These are phyloP conservation scores for Puccinia horiana DNA, from an alignment of 1,284 basidiomycete species.

Conservation along the genomic window DNA sequence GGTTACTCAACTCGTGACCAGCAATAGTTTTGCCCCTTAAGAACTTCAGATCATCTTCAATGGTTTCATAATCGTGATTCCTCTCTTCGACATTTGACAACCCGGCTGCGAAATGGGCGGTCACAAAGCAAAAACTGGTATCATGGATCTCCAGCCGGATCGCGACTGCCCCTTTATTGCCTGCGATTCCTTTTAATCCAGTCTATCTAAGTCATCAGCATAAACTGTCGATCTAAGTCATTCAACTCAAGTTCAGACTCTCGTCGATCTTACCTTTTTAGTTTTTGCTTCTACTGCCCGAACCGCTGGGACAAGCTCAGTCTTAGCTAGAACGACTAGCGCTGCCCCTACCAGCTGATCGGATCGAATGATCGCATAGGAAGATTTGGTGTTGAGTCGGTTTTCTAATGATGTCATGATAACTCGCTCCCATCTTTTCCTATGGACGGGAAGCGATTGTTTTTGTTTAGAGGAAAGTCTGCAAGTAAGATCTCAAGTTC, in stretches of 20 bases:
- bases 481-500: constrained; percentile 8
- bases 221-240: neutral
- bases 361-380: constrained; percentile 84
- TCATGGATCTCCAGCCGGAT: constrained; percentile 88
- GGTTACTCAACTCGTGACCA: constrained; percentile 75
- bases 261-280: constrained; percentile 69
- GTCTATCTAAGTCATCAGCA: constrained; percentile 65
- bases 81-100: constrained; percentile 85
- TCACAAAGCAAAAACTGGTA: constrained; percentile 90
- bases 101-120: constrained; percentile 92
- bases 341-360: constrained; percentile 93
- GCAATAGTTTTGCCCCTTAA: constrained; percentile 81
- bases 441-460: constrained; percentile 56
- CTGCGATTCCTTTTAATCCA: constrained; percentile 91
- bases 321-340: constrained; percentile 79
- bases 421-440: constrained; percentile 80
- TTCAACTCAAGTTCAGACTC: neutral
- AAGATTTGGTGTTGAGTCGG: constrained; percentile 68
- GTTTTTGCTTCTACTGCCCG: constrained; percentile 87
- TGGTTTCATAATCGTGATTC: constrained; percentile 88
- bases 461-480: constrained; percentile 9
- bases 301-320: constrained; percentile 73
- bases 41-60: constrained; percentile 78
- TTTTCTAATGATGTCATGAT: constrained; percentile 76
- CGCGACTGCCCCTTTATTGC: constrained; percentile 85